Evolutionary conservation across 1,284 basidiomycete genomes (phyloP).

Genomic region (Clitocybe nebularis): DNA sequence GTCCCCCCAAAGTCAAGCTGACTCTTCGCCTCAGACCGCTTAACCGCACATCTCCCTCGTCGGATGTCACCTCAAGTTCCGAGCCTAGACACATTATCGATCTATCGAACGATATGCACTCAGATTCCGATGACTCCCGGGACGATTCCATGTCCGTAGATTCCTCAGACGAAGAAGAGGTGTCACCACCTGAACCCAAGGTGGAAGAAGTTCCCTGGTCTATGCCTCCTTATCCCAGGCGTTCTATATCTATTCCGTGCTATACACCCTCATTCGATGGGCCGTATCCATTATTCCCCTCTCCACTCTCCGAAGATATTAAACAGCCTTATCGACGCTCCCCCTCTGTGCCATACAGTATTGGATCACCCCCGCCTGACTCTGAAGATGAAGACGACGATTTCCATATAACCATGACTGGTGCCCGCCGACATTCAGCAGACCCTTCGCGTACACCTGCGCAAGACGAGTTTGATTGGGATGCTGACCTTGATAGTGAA

Average conservation of each 20-base stretch:
- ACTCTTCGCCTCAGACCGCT: conserved; percentile 58
- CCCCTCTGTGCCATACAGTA: conserved; percentile 48
- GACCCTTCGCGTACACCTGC: conserved; percentile 17
- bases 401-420: conserved; percentile 42
- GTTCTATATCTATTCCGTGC: conserved; percentile 49
- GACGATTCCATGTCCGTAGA: conserved; percentile 33
- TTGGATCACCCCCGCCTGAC: conserved; percentile 59
- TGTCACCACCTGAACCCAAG: conserved; percentile 16
- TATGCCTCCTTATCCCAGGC: conserved; percentile 41
- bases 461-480: conserved; percentile 24
- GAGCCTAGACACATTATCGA: conserved; percentile 35
- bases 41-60: conserved; percentile 26
- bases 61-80: conserved; percentile 20
- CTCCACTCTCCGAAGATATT: conserved; percentile 19
- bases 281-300: conserved; percentile 26
- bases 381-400: conserved; percentile 59
- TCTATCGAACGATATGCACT: conserved; percentile 34
- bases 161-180: conserved; percentile 24
- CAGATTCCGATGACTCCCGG: conserved; percentile 20
- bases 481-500: conserved; percentile 41
- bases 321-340: conserved; percentile 42
- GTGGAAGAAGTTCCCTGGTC: conserved; percentile 38
- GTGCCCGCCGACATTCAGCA: conserved; percentile 29
- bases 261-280: conserved; percentile 44
- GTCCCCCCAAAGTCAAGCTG: conserved; percentile 63